Base-by-base conservation (phyloP, 2,329 filamentous ascomycete genomes). In the Sclerotinia minor region DNA sequence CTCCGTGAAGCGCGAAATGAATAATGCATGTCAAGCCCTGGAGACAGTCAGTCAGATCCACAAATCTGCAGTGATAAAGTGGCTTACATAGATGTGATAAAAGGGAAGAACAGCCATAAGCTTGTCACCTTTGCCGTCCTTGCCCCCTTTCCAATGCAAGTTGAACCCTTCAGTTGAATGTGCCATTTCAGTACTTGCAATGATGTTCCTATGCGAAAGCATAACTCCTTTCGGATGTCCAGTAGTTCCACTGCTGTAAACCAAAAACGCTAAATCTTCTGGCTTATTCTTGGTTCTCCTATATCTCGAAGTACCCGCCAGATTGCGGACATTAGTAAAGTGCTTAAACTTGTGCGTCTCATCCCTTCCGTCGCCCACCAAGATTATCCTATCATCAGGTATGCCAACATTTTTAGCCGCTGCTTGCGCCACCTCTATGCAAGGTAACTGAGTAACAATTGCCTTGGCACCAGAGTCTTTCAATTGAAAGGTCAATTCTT, bases 141-240 rank as follows among this genome's bases (percentile, higher is more conserved):
- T 76, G 0, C 85, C 84, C 5, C 88, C 87, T 50, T 84, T 81
- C 77, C 86, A 85, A 26, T 79, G 81, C 66, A 91, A 77, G 54
- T 87, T 82, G 0, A 80, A 81, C 1, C 79, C 81, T 68, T 92
- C 89, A 5, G 83, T 80, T 35, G 79, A 75, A 1, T 78, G 77
- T 38, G 83, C 76, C 79, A 91, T 89, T 41, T 85, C 72, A 8
- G 88, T 76, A 77, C 97, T 96, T 69, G 92, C 81, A 15, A 96
- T 85, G 69, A 97, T 88, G 77, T 97, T 97, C 71, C 81, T 79
- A 79, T 98, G 94, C 9, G 87, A 90, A 44, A 97, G 82, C 85
- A 92, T 91, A 19, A 97, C 94, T 21, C 94, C 94, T 79, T 98
- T 98, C 0, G 94, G 94, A 63, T 93, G 81, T 2, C 94, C 94